These are phyloP conservation scores for Zygoascus meyerae DNA, from an alignment of 1,139 yeast genomes.

Conservation along the genomic window DNA sequence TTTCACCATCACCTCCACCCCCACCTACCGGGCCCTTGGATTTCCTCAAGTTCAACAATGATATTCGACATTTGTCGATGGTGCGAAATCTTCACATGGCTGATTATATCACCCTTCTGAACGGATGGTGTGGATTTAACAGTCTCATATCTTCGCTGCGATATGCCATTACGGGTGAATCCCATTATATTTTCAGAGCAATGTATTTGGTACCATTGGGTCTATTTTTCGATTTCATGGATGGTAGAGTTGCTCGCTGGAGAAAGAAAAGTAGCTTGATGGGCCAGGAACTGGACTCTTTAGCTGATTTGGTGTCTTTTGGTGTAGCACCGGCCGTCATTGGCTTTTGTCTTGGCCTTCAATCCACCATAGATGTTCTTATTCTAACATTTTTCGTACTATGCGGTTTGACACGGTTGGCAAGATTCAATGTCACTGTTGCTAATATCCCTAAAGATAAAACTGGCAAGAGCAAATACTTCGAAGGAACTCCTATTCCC, in stretches of 20 bases:
- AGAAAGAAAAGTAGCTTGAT: constrained; percentile 86
- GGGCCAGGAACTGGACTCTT: constrained; percentile 96
- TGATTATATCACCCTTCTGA: constrained; percentile 86
- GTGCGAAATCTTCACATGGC: constrained; percentile 70
- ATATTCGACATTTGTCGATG: constrained; percentile 53
- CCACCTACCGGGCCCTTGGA: constrained; percentile 51
- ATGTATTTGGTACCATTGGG: constrained; percentile 85
- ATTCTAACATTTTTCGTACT: constrained; percentile 78
- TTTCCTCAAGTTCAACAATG: constrained; percentile 70
- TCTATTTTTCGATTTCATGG: constrained; percentile 89
- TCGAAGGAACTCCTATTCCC: constrained; percentile 96
- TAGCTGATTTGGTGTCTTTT: constrained; percentile 89
- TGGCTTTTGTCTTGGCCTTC: constrained; percentile 87
- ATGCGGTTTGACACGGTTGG: constrained; percentile 90
- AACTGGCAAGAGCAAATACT: constrained; percentile 70
- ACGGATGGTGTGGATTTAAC: constrained; percentile 75
- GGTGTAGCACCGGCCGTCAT: constrained; percentile 92
- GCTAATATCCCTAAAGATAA: constrained; percentile 87
- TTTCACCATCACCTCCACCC: constrained; percentile 22
- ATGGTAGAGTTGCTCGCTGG: constrained; percentile 93
- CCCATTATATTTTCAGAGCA: constrained; percentile 73
- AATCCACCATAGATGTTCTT: constrained; percentile 72
- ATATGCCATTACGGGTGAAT: constrained; percentile 38
- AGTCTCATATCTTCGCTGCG: constrained; percentile 81
- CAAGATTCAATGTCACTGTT: constrained; percentile 91